Percentiles rank a stretch among this genome's conserved stretches.
phyloP scores from a whole-genome alignment of 2,329 filamentous ascomycete genomes.

The Xylariaceae sp. region DNA sequence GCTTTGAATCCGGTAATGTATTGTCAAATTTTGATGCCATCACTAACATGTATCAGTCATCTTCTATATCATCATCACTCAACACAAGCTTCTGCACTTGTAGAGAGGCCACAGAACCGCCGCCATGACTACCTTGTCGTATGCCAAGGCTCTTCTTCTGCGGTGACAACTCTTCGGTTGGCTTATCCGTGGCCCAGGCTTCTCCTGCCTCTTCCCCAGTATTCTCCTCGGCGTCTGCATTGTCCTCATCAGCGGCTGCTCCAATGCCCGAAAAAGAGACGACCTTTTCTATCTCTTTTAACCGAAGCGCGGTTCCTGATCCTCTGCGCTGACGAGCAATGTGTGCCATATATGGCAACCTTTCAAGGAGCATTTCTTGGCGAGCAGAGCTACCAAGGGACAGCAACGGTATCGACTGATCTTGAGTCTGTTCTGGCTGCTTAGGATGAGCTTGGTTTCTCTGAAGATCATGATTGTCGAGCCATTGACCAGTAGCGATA shows the following conservation, averaged over 20 bases:
- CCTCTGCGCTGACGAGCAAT: conserved; percentile 59
- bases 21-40: conserved; percentile 9
- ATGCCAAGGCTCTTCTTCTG: conserved; percentile 49
- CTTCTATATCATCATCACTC: conserved; percentile 86
- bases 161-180: conserved; percentile 59
- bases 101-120: conserved; percentile 32
- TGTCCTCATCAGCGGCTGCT: conserved; percentile 39
- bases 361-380: conserved; percentile 79
- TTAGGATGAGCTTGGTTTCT: conserved; percentile 30
- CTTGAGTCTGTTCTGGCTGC: conserved; percentile 33
- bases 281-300: conserved; percentile 69
- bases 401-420: conserved; percentile 49
- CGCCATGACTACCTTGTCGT: conserved; percentile 44
- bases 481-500: conserved; percentile 10
- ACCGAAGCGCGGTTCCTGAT: conserved; percentile 42
- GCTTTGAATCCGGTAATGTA: neutral
- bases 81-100: conserved; percentile 70
- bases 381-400: conserved; percentile 70
- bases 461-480: conserved; percentile 26
- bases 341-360: conserved; percentile 81
- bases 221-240: conserved; percentile 47
- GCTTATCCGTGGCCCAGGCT: conserved; percentile 67
- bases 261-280: conserved; percentile 68
- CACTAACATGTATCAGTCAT: conserved; percentile 49
- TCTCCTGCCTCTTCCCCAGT: conserved; percentile 51